Evolutionary conservation across 1,284 basidiomycete genomes (phyloP), one percentile per base, ranked within the genome.

Genomic region (Austroboletus niveus): DNA sequence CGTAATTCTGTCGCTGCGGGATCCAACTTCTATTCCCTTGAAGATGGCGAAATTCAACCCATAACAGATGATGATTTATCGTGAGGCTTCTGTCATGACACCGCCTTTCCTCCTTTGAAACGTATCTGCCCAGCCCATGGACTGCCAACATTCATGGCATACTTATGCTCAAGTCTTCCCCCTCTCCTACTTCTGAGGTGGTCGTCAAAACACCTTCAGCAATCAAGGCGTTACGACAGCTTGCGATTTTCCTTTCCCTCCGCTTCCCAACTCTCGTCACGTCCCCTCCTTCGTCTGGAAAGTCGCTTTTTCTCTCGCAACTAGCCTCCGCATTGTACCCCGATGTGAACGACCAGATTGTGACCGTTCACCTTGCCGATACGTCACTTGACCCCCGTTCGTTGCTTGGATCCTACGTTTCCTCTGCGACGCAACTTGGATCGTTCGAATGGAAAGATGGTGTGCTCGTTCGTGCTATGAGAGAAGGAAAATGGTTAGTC

Each of bases 401-500:
- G 1, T 80, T 99, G 1, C 80, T 99, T 32, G 97, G 97, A 7
- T 96, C 94, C 2, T 97, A 98, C 56, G 77, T 94, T 4, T 97
- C 96, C 1, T 98, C 95, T 0, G 78, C 89, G 0, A 87, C 82
- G 1, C 81, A 84, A 38, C 88, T 93, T 0, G 97, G 97, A 10
- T 86, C 86, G 0, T 99, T 99, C 61, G 92, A 96, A 63, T 99
- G 95, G 90, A 91, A 91, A 67, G 95, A 99, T 60, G 97, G 97
- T 11, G 89, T 95, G 0, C 77, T 99, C 42, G 87, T 96, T 7
- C 89, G 91, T 43, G 91, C 96, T 0, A 89, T 99, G 75, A 81
- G 85, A 40, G 85, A 92, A 59, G 97, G 97, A 12, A 85, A 87
- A 64, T 99, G 97, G 96, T 78, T 99, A 3, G 85, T 99, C 3